Conservation (phyloP, 1,139 yeast species). For the Taiozyma sp. region DNA sequence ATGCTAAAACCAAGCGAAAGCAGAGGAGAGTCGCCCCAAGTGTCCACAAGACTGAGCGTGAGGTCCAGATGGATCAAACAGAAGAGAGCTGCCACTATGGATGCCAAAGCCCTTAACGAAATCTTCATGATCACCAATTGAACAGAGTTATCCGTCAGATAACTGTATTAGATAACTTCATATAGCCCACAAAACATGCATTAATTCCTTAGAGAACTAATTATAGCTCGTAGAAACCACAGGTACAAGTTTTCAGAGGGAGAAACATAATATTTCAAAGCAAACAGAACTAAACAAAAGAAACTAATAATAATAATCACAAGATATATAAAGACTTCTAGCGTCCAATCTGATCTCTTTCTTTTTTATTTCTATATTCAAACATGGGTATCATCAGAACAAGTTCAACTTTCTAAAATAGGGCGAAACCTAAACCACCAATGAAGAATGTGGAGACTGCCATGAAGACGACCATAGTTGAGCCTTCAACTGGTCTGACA, state of each 20-base stretch:
- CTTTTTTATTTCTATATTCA: not conserved
- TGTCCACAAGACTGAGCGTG: conserved; percentile 67
- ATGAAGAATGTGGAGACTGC: conserved; percentile 12
- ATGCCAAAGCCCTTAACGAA: conserved; percentile 82
- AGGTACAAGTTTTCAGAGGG: not conserved
- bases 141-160: not conserved
- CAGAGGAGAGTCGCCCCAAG: conserved; percentile 31
- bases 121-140: conserved; percentile 77
- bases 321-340: not conserved
- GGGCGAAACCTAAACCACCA: conserved; percentile 18
- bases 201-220: not conserved
- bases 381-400: not conserved
- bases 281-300: not conserved
- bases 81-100: conserved; percentile 88
- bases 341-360: not conserved
- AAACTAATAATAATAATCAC: not conserved
- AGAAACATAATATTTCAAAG: not conserved
- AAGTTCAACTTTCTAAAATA: conserved; percentile 5
- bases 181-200: not conserved
- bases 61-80: conserved; percentile 85
- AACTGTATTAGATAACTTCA: not conserved
- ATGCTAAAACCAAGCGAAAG: conserved; percentile 35
- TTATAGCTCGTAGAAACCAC: not conserved
- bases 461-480: conserved; percentile 14
- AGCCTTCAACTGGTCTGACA: conserved; percentile 23